Base-by-base conservation (phyloP, 2,329 filamentous ascomycete species). In the Alternaria angustiovoidea region DNA sequence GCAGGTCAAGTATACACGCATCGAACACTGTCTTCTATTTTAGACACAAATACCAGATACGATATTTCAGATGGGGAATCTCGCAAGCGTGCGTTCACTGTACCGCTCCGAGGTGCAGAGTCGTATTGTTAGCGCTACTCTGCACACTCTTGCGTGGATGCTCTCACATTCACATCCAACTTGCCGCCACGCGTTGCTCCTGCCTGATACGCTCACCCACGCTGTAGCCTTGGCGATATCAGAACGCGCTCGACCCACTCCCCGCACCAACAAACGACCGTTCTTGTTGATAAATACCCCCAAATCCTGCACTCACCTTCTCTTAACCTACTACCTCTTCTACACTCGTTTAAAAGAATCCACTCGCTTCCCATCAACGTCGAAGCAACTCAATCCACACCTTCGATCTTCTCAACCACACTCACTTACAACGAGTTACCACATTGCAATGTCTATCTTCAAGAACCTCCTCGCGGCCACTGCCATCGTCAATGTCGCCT, bases 391-490 rank as follows among this genome's bases (percentile, higher is more conserved):
- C 34, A 60, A 52, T 32, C 57, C 34, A 51, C 26, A 51, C 47
- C 32, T 32, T 61, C 28, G 14, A 46, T 41, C 32, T 46, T 42
- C 14, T 41, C 42, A 55, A 42, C 32, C 38, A 41, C 59, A 51
- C 34, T 51, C 44, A n/a, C 38, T 57, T 36, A 28, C 28, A 34
- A 7, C 16, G 26, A 47, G 22, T n/a, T 14, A 16, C n/a, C 57
- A 22, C n/a, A 38, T 22, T 30, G 18, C 47, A 56, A 64, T 64
- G 62, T 41, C 32, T 20, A 39, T 41, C 34, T 52, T 63, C 59
- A 63, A 46, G 44, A 32, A 20, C 5, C 7, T 60, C 32, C 5
- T 60, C 52, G 59, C 56, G 26, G 30, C 52, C 14, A 36, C 38
- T 12, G 59, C 53, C 0, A 46, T 64, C 36, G 24, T 62, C 59